Percentiles rank a stretch among this genome's conserved stretches.
These are phyloP conservation scores for Eucalyptus marginata DNA, from an alignment of 345 rosid genomes.

Conservation along the genomic window DNA sequence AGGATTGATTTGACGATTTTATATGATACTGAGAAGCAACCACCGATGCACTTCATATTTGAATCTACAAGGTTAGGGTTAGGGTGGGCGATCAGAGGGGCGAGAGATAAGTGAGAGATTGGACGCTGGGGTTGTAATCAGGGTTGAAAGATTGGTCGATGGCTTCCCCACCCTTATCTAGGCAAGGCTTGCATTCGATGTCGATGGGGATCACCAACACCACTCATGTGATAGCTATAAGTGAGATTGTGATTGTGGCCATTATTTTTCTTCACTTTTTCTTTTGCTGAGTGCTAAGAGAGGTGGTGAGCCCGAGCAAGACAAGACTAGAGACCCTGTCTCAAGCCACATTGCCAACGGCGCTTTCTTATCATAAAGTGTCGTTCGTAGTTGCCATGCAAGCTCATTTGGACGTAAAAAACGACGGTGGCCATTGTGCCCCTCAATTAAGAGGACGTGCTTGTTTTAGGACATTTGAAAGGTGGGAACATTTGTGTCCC, in stretches of 20 bases:
- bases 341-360: too few relatives aligned
- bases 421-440: background rate
- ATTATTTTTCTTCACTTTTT: too few relatives aligned
- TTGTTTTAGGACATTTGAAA: background rate
- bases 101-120: background rate
- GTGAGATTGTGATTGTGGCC: background rate
- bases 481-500: background rate
- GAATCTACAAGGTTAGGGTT: too few relatives aligned
- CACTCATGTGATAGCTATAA: background rate
- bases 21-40: background rate
- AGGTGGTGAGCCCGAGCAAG: too few relatives aligned
- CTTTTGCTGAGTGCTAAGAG: too few relatives aligned
- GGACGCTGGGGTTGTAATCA: background rate
- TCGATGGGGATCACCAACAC: background rate
- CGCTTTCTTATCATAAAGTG: background rate
- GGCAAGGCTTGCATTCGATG: background rate
- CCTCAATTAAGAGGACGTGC: background rate
- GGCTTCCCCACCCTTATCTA: background rate
- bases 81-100: too few relatives aligned
- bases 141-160: background rate
- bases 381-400: background rate
- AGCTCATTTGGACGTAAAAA: background rate
- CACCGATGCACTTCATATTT: background rate
- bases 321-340: too few relatives aligned
- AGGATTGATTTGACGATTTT: background rate